These are phyloP conservation scores for Jatropha multifida DNA, from an alignment of 441 rosid genomes.

Conservation along the genomic window DNA sequence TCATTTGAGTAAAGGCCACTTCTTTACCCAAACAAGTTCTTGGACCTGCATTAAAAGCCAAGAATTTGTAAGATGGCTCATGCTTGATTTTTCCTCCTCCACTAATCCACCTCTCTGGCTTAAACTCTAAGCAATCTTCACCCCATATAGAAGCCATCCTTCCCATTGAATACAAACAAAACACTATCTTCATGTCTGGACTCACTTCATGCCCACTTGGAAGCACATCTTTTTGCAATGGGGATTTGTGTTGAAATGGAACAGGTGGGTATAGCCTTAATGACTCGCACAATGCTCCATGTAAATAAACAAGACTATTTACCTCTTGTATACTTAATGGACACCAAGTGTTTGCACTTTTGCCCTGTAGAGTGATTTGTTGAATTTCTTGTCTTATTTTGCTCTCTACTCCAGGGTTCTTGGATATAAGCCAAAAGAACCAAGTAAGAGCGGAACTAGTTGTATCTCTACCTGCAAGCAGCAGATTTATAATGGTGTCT, in stretches of 20 bases:
- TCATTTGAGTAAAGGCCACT: conserved; percentile 54
- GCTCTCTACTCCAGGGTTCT: conserved; percentile 22
- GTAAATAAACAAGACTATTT: conserved; percentile 50
- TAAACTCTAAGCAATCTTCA: conserved; percentile 58
- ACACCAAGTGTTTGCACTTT: neutral
- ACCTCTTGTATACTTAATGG: conserved; percentile 11
- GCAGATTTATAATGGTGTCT: conserved; percentile 24
- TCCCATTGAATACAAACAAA: conserved; percentile 52
- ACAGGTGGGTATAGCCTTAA: conserved; percentile 57
- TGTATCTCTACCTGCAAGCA: conserved; percentile 41
- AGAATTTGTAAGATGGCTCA: conserved; percentile 62
- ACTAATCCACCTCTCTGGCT: conserved; percentile 68
- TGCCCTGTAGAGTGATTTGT: neutral
- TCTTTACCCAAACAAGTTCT: conserved; percentile 73
- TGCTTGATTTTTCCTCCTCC: conserved; percentile 39
- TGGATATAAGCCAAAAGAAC: conserved; percentile 40
- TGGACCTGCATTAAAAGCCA: conserved; percentile 70
- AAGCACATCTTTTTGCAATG: conserved; percentile 41
- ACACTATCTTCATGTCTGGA: conserved; percentile 35
- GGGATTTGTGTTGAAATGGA: conserved; percentile 51
- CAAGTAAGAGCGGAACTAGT: conserved; percentile 35
- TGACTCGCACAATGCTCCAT: conserved; percentile 53
- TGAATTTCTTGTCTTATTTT: conserved; percentile 35
- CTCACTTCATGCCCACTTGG: conserved; percentile 62
- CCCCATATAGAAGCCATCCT: conserved; percentile 59